These are phyloP conservation scores for Biscogniauxia marginata DNA, from an alignment of 2,329 filamentous ascomycete species.

Conservation along the genomic window DNA sequence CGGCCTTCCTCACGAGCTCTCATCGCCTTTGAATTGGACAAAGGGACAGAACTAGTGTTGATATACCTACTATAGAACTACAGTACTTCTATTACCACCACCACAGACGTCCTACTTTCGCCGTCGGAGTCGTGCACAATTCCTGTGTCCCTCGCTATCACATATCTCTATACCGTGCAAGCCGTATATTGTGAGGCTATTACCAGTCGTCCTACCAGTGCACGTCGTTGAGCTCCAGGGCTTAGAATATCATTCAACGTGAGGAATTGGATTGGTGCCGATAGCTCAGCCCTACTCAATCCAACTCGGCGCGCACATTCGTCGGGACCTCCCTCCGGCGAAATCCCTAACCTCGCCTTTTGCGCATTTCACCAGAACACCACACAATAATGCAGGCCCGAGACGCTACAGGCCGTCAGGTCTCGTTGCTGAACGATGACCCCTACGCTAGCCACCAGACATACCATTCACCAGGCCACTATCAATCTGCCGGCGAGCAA, in stretches of 20 bases:
- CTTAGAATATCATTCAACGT: neutral
- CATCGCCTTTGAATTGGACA: neutral
- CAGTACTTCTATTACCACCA: neutral
- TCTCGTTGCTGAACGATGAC: conserved; percentile 61
- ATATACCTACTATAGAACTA: neutral
- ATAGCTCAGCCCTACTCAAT: neutral
- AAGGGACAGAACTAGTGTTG: neutral
- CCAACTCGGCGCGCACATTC: neutral
- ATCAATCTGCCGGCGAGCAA: conserved; percentile 36
- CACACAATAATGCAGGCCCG: conserved; percentile 49
- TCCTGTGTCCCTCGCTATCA: neutral
- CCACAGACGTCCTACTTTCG: neutral
- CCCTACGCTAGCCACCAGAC: conserved; percentile 29
- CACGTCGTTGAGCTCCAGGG: neutral
- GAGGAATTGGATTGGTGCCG: neutral
- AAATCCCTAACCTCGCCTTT: conserved; percentile 4
- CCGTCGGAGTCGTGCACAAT: neutral
- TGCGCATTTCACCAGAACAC: neutral
- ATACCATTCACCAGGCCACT: conserved; percentile 38
- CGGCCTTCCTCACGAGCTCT: neutral
- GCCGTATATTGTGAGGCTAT: no score
- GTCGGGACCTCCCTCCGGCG: neutral
- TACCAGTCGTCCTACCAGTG: neutral
- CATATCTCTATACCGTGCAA: neutral
- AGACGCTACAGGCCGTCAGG: conserved; percentile 55